Base-by-base conservation (phyloP, 768 basidiomycete species). In the Rhodotorula diobovata region DNA sequence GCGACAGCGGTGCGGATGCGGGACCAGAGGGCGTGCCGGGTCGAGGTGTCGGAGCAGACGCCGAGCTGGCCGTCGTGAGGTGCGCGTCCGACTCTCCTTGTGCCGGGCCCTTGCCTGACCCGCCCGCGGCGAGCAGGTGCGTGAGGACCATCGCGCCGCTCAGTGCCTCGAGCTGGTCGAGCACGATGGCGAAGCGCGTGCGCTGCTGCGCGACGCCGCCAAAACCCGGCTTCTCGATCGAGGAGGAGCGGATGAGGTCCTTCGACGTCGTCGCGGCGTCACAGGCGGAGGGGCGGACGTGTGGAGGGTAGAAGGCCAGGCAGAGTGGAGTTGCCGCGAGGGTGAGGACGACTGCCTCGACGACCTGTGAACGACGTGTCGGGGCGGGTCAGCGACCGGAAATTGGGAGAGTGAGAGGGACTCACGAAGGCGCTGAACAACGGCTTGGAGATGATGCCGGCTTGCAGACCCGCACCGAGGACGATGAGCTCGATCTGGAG, bases 381-480 rank as follows among this genome's bases (percentile, higher is more conserved):
- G 35, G 25, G 25, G 16, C 2, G 18, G 20, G 21, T 46, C 46
- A 37, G 60, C 12, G 21, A 14, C 20, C 9, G 34, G 12, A 45
- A 21, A 14, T 21, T 1, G 8, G 25, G 11, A 57, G 45, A 30
- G 30, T 15, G 51, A 23, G 28, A 4, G 46, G 80, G 70, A 30
- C 93, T 82, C 70, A 94, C 91, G 73, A 94, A 91, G 90, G 93
- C 93, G 0, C 90, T 90, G 82, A 95, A 95, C 4, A 89, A 85
- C 35, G 86, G 84, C 41, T 79, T 37, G 70, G 82, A 80, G 59
- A 98, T 83, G 61, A 95, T 93, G 0, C 87, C 86, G 15, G 43
- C 58, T 16, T 43, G 41, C 28, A 59, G 7, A 90, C 92, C 5
- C 85, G 82, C 15, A 90, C 83, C 37, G 35, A 57, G 66, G 90